These are phyloP conservation scores for Trichomonas gallinae DNA, from an alignment of 208 protist genomes.

Conservation along the genomic window DNA sequence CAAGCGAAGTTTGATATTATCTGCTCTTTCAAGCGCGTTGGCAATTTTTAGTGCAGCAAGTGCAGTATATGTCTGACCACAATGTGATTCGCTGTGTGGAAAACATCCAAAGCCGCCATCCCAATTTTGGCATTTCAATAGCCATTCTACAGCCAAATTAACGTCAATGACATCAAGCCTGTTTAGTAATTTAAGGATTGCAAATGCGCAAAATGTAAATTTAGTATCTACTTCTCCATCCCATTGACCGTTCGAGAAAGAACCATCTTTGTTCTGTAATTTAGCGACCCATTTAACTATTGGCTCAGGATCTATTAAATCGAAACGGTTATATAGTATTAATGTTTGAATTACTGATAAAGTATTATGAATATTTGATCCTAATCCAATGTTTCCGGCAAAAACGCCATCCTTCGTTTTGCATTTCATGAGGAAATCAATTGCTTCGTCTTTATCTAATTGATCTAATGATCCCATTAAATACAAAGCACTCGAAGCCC, in stretches of 20 bases:
- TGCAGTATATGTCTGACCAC: conserved; percentile 58
- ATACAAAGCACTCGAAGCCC: conserved; percentile 64
- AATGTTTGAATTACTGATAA: conserved; percentile 73
- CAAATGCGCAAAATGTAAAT: conserved; percentile 88
- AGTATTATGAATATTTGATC: conserved; percentile 89
- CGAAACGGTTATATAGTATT: neutral
- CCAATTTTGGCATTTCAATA: conserved; percentile 83
- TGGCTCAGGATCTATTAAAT: neutral
- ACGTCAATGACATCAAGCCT: conserved; percentile 53
- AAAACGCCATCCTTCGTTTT: conserved; percentile 81
- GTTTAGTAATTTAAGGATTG: conserved; percentile 67
- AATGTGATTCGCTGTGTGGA: conserved; percentile 45
- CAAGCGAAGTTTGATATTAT: conserved; percentile 61
- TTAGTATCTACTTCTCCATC: conserved; percentile 84
- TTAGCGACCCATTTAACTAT: conserved; percentile 52
- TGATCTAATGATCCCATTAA: conserved; percentile 35
- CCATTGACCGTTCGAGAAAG: conserved; percentile 85
- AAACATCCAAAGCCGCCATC: conserved; percentile 66
- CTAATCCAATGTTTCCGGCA: conserved; percentile 76
- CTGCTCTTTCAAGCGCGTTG: conserved; percentile 29
- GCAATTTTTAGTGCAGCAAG: conserved; percentile 81
- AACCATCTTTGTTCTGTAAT: conserved; percentile 83
- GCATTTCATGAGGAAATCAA: conserved; percentile 72
- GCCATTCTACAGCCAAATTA: conserved; percentile 50
- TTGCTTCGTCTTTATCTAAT: conserved; percentile 60